Base-by-base conservation (phyloP, 75 land plant genomes). In the Pinus albicaulis region DNA sequence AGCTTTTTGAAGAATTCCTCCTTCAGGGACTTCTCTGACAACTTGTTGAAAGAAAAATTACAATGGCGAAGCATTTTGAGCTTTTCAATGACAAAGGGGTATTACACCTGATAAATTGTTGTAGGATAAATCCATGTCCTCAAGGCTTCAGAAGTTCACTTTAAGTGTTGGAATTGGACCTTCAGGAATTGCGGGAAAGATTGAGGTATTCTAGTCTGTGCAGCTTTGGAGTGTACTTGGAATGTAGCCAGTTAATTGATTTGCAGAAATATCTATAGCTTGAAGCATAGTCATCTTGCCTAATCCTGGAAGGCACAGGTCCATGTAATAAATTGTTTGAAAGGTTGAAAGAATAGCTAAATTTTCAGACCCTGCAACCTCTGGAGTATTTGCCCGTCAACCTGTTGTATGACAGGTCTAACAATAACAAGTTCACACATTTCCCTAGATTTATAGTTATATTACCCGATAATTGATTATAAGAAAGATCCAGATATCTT, bases 91-190 rank as follows among this genome's bases (percentile, higher is more conserved):
- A 68, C 3, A 28, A 3, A n/a, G n/a, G 48, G 88, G 88, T 69
- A 86, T 80, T 34, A 19, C 2, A 0, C 86, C 82, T 20, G 79
- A 76, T 55, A 87, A 81, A 22, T 80, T 70, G 31, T 87, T 87
- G n/a, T 10, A n/a, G 19, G 82, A 81, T 31, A 81, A 36, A 81
- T 81, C 68, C 4, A 82, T 4, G 22, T 28, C 13, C 57, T 16
- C 3, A n/a, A 82, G 22, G 25, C 70, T 76, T 62, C 11, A n/a
- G 59, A 68, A 81, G 71, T 22, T 69, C 23, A 4, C n/a, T n/a
- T 61, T 34, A 3, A 81, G 69, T n/a, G 74, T 7, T 22, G 81
- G 87, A 73, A 86, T 79, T 3, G 71, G 16, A 13, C 87, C 82
- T 19, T 48, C 2, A 17, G 5, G 20, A 41, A 28, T 86, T 86